A percentile compares a stretch with the other conserved stretches of the same genome.
Conservation (phyloP, 73 alveolate genomes). For the Tetrahymena malaccensis region DNA sequence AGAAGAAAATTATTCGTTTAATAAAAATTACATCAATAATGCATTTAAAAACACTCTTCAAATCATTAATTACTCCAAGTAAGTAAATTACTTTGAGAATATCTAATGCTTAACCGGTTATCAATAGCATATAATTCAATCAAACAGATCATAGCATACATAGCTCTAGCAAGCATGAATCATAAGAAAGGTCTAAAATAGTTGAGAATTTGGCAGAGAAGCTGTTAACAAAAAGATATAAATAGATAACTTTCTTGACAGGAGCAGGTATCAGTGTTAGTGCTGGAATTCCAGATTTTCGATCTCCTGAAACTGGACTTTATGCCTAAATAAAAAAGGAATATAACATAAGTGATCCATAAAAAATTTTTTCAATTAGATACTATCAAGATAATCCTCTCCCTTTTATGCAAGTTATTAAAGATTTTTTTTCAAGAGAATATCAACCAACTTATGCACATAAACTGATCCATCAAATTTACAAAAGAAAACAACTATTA, state of each 20-base stretch:
- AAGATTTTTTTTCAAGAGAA: constrained; percentile 33
- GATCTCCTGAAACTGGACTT: constrained; percentile 79
- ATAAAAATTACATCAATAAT: not conserved
- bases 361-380: constrained; percentile 50
- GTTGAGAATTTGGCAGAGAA: not conserved
- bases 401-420: constrained; percentile 44
- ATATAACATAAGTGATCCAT: constrained; percentile 44
- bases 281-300: constrained; percentile 93
- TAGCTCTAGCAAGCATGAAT: not conserved
- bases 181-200: not conserved
- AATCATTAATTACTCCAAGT: not conserved
- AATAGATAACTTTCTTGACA: constrained; percentile 65
- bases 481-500: constrained; percentile 42
- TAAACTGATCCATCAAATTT: constrained; percentile 10
- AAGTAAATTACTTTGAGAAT: not conserved
- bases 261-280: constrained; percentile 94
- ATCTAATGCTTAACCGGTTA: not conserved
- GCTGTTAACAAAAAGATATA: not conserved
- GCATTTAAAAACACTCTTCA: not conserved
- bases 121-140: not conserved
- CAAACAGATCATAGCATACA: not conserved
- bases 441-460: constrained; percentile 58
- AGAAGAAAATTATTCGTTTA: not conserved
- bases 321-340: constrained; percentile 47
- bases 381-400: constrained; percentile 63